Evolutionary conservation across 179 eudicot species (phyloP), one percentile per base, ranked within the genome.

Genomic region (Silene coronaria): DNA sequence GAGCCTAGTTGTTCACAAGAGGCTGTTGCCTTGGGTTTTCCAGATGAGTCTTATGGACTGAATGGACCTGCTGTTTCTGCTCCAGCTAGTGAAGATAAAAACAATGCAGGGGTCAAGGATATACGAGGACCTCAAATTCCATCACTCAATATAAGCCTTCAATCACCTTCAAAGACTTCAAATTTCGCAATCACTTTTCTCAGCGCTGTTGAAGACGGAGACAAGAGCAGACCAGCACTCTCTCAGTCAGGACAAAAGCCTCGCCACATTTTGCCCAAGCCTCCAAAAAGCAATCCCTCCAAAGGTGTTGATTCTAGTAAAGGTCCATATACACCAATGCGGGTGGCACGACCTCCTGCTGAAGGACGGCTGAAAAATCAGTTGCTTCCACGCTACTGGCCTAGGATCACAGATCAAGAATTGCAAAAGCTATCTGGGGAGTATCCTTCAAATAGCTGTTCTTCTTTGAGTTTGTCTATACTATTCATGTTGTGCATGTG

Each of bases 361-460:
- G 99, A 92, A 80, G 96, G 97, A 57, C 80, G 97, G 74, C 76
- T 92, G 70, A 89, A 90, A 80, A 92, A 87, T 84, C 99, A 95
- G 83, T 76, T 95, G 84, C 93, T 95, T 85, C 99, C 99, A 26
- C 90, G 99, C 27, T 95, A 95, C 78, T 95, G 99, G 99, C 99
- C 99, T 34, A 85, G 97, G 82, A 92, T 95, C 75, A 95, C 97
- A 12, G 99, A 95, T 75, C 90, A 92, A 82, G 99, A 95, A 76
- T 85, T 95, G 79, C 97, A 89, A 84, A 89, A 91, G 83, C 85
- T 95, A 73, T 95, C 97, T 75, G 99, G 97, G 85, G 97, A 95
- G 99, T 95, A 95, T 95, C 99, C 97, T 22, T 75, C 48, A 65
- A 70, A 38, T 19, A 34, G 76, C 65, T 32, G 64, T 69, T 30